Evolutionary conservation across 345 rosid species (phyloP).

Genomic region (Noccaea caerulescens): DNA sequence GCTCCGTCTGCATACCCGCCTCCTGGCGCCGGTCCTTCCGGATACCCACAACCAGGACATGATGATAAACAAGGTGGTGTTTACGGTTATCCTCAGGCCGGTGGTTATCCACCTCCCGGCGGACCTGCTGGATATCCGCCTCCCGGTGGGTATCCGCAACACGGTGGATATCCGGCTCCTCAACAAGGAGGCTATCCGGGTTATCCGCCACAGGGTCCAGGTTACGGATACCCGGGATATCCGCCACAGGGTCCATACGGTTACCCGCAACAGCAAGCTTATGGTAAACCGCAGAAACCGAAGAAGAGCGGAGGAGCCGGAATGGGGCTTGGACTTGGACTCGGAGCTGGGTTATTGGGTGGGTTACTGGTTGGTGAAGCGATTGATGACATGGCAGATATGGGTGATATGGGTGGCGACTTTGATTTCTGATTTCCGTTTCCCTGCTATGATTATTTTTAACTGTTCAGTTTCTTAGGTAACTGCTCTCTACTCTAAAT

Average conservation of each 20-base stretch:
- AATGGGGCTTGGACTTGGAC: constrained; percentile 46
- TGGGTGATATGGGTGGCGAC: constrained; percentile 46
- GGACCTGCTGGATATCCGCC: constrained; percentile 27
- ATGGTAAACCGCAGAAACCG: constrained; percentile 43
- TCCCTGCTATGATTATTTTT: neutral
- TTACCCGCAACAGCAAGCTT: constrained; percentile 38
- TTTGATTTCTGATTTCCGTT: constrained; percentile 39
- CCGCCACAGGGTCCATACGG: constrained; percentile 42
- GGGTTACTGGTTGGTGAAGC: constrained; percentile 48
- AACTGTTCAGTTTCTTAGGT: constrained; percentile 22
- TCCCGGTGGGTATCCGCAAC: constrained; percentile 38
- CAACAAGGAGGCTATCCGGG: constrained; percentile 40
- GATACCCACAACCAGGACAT: constrained; percentile 40
- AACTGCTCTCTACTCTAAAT: neutral
- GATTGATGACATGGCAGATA: constrained; percentile 34
- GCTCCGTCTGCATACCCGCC: constrained; percentile 39
- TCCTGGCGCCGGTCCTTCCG: constrained; percentile 33
- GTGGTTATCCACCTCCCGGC: constrained; percentile 24
- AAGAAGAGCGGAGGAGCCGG: constrained; percentile 44
- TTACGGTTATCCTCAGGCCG: constrained; percentile 34
- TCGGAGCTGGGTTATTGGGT: constrained; percentile 49
- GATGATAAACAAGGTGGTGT: constrained; percentile 39
- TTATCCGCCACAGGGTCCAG: constrained; percentile 40
- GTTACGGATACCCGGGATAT: constrained; percentile 36
- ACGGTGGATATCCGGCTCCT: constrained; percentile 34